Conservation (phyloP, 495 filamentous ascomycete genomes). For the Chaetomium tenue region DNA sequence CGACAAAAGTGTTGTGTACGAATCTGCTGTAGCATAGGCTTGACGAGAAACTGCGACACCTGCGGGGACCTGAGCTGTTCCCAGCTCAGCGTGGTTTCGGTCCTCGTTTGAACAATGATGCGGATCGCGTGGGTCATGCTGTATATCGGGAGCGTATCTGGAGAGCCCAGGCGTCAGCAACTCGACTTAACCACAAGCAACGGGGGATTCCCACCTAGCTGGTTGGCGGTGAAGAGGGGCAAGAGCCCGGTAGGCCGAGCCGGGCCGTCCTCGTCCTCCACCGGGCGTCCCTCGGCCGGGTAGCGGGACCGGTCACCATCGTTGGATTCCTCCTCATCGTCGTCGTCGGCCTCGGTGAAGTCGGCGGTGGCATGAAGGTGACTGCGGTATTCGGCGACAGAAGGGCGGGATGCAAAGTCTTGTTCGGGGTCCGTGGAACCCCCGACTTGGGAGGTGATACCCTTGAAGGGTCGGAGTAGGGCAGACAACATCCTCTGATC, state of each 20-base stretch:
- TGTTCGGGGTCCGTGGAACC: constrained; percentile 34
- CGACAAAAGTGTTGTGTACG: constrained; percentile 74
- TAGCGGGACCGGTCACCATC: constrained; percentile 38
- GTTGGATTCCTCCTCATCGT: constrained; percentile 50
- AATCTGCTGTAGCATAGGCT: constrained; percentile 84
- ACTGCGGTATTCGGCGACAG: constrained; percentile 37
- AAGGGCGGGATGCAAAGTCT: constrained; percentile 37
- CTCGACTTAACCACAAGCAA: background rate
- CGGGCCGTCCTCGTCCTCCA: constrained; percentile 53
- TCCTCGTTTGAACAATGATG: constrained; percentile 71
- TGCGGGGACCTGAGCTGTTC: constrained; percentile 92
- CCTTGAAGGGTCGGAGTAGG: constrained; percentile 43
- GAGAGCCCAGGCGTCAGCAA: constrained; percentile 17
- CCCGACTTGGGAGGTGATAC: constrained; percentile 23
- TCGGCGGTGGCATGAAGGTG: constrained; percentile 56
- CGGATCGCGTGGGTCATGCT: constrained; percentile 86
- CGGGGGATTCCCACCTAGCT: constrained; percentile 61
- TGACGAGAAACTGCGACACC: constrained; percentile 90
- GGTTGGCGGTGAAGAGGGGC: constrained; percentile 77
- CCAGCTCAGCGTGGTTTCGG: constrained; percentile 92
- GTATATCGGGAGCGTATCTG: constrained; percentile 72
- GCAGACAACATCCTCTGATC: constrained; percentile 44
- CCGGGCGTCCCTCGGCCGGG: constrained; percentile 23
- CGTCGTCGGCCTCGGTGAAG: constrained; percentile 56
- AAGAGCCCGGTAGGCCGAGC: constrained; percentile 62